Base-by-base conservation (phyloP, 2,329 filamentous ascomycete genomes). In the Gnomoniopsis sp. region DNA sequence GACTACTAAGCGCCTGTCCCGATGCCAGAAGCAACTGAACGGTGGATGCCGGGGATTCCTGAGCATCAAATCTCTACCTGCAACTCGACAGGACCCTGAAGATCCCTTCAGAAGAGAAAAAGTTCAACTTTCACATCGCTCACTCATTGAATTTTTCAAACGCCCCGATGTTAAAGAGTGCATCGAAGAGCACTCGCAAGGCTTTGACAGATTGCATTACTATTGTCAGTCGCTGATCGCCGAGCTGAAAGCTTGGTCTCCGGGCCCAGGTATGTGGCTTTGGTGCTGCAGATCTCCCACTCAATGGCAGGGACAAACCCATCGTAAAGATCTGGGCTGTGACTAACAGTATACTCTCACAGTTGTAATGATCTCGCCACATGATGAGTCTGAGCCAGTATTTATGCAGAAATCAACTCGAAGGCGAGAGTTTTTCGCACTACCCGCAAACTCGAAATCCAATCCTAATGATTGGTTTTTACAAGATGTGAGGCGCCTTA, bases 141-240 rank as follows among this genome's bases (percentile, higher is more conserved):
- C 53, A 22, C 46, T 56, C n/a, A 21, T 50, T 15, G 53, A 56
- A 4, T 56, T 56, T 6, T 50, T 56, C 8, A 6, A 56, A 33
- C 12, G 19, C 1, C 17, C 47, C 12, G 53, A 50, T 15, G 3
- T 56, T 21, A 17, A 10, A 17, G 4, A 0, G 3, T 30, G 3
- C n/a, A 6, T 56, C 10, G 46, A 56, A 14, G 14, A 43, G 4
- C 47, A 56, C 17, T 41, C n/a, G 0, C 10, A 50, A 30, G 53
- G 34, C n/a, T 56, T 56, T 14, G 47, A 56, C 7, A 56, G 6
- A 11, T 8, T 56, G 3, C 4, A 23, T 7, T 56, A 49, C 8
- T 56, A 44, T 19, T 22, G 10, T 4, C 46, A 56, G 12, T 43
- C 53, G 0, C 12, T 56, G 12, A 21, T 56, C 41, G 47, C 33